Evolutionary conservation across 768 basidiomycete genomes (phyloP).

Genomic region (Naematelia aurantialba): DNA sequence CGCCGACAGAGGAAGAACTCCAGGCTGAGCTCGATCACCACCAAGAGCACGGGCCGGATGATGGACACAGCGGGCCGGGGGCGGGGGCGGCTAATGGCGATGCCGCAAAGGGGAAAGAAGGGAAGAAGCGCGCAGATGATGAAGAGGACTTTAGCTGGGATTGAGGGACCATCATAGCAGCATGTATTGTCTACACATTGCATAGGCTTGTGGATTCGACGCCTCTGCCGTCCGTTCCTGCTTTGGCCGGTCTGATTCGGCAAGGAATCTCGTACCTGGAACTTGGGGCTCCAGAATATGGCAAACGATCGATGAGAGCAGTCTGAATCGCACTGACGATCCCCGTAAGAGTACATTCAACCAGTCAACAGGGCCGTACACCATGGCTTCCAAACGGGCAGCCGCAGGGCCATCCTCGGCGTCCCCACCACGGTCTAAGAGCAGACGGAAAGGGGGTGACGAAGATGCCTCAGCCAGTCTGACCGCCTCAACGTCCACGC

Average conservation of each 20-base stretch:
- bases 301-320: not conserved
- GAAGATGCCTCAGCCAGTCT: not conserved
- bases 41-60: not conserved
- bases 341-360: too few species aligned
- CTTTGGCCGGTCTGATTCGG: too few species aligned
- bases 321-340: not conserved
- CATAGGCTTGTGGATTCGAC: not conserved
- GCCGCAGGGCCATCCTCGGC: not conserved
- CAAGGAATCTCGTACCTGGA: too few species aligned
- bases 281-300: not conserved
- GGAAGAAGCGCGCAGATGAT: not conserved
- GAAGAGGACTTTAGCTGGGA: slow-evolving; percentile 10
- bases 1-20: slow-evolving; percentile 29
- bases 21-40: slow-evolving; percentile 21
- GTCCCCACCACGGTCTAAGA: not conserved
- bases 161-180: not conserved
- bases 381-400: not conserved
- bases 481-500: not conserved
- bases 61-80: slow-evolving; percentile 7
- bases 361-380: too few species aligned
- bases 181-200: not conserved
- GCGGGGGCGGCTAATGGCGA: slow-evolving; percentile 15
- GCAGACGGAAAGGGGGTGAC: not conserved
- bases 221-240: too few species aligned
- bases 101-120: slow-evolving; percentile 8